phyloP scores from a whole-genome alignment of 805 yeast species.

The Kodamaea kakaduensis region DNA sequence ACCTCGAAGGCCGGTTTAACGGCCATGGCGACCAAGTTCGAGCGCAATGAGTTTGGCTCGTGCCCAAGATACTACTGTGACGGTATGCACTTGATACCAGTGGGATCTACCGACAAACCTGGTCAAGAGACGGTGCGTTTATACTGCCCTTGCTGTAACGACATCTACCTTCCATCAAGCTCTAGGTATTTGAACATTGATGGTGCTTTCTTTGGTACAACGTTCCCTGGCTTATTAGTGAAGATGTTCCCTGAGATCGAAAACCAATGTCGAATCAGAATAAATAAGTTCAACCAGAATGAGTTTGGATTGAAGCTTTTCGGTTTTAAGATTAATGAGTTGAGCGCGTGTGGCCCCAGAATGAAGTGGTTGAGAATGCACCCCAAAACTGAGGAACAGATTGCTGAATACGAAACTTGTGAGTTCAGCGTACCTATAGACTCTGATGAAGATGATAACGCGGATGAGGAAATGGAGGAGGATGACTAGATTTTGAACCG shows the following conservation, averaged over 20 bases:
- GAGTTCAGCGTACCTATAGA: constrained; percentile 54
- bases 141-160: constrained; percentile 93
- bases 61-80: constrained; percentile 91
- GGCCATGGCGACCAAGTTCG: constrained; percentile 91
- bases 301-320: constrained; percentile 72
- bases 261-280: constrained; percentile 60
- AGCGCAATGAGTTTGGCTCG: constrained; percentile 80
- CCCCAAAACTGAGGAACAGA: constrained; percentile 61
- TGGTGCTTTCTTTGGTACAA: constrained; percentile 96
- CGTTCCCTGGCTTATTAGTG: constrained; percentile 89
- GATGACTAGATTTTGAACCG: constrained; percentile 1
- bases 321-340: constrained; percentile 80
- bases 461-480: constrained; percentile 16
- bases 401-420: constrained; percentile 59
- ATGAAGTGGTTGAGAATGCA: constrained; percentile 90
- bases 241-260: constrained; percentile 91
- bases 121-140: constrained; percentile 90
- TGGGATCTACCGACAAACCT: constrained; percentile 86
- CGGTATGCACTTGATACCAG: constrained; percentile 84
- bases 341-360: constrained; percentile 80
- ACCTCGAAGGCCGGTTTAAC: constrained; percentile 85
- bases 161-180: constrained; percentile 81
- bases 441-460: constrained; percentile 23
- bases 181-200: constrained; percentile 86
- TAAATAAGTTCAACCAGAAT: constrained; percentile 43